Conservation (phyloP, 345 rosid genomes). For the Alliaria petiolata region DNA sequence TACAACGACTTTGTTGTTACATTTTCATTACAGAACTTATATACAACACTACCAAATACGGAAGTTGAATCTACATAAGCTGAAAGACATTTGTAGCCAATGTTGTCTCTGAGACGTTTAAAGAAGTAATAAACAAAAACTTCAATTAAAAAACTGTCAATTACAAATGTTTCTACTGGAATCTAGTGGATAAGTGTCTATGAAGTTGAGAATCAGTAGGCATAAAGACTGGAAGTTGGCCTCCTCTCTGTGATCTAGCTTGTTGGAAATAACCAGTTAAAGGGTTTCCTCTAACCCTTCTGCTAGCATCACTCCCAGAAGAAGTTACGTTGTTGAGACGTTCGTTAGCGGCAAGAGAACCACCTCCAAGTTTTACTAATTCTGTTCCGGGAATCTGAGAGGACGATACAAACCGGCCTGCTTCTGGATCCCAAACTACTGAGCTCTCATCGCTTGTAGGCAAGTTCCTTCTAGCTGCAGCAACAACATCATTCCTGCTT, state of each 20-base stretch:
- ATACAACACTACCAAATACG: too few species aligned
- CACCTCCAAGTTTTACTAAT: constrained; percentile 83
- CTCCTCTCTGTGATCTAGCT: constrained; percentile 65
- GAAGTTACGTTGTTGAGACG: constrained; percentile 40
- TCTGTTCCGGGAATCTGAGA: constrained; percentile 52
- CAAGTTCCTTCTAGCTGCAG: constrained; percentile 36
- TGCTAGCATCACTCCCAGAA: constrained; percentile 23
- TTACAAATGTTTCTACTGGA: constrained; percentile 36
- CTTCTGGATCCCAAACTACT: constrained; percentile 88
- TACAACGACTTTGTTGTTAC: constrained; percentile 46
- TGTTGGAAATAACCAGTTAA: constrained; percentile 45
- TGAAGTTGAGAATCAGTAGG: constrained; percentile 62
- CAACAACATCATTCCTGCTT: constrained; percentile 4
- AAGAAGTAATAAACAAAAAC: neutral
- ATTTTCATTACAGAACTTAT: too few species aligned
- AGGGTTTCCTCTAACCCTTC: constrained; percentile 42
- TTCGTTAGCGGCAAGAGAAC: constrained; percentile 54
- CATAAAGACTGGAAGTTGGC: constrained; percentile 81
- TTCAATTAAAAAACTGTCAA: constrained; percentile 2
- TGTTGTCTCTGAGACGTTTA: neutral
- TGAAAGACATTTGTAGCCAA: too few species aligned
- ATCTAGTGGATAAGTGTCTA: constrained; percentile 42
- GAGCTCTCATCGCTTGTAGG: constrained; percentile 42
- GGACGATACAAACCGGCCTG: constrained; percentile 73
- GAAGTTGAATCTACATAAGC: neutral